Evolutionary conservation across 805 yeast genomes (phyloP), one percentile per base, ranked within the genome.

Genomic region (Yueomyces sinensis): DNA sequence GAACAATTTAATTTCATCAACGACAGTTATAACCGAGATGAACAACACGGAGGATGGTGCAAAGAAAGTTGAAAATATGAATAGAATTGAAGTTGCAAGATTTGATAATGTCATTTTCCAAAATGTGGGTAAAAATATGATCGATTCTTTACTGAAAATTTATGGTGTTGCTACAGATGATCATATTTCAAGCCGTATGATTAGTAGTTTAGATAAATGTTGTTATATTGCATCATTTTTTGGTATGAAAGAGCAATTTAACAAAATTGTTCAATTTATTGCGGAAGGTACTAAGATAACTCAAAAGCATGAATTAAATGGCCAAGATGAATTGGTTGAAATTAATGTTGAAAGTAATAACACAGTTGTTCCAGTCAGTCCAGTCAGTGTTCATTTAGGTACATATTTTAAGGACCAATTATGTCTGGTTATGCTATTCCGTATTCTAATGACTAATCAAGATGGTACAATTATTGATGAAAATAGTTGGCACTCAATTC

Each of bases 101-200:
- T 81, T 81, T 47, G 94, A 89, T 52, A 71, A 66, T 40, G 73
- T 71, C 11, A 63, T 89, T 19, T 87, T 89, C 52, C 72, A 68
- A 33, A 62, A 69, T 7, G 61, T 72, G 5, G 80, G 81, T 46
- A 65, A 68, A 28, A 70, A 70, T n/a, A 62, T 91, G 11, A 68
- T 82, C 4, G 70, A 76, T 9, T 76, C 94, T 0, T 59, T 87
- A 29, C 67, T 86, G 33, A 70, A 68, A 34, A 83, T 91, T 29
- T 89, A 83, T 57, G 76, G 79, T 20, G 82, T 82, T 33, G 95
- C 97, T 0, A 63, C 82, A 0, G 97, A 91, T 52, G 96, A 89
- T 54, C 82, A 83, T 32, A 74, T 91, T 9, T 78, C 86, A 32
- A 76, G 91, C 0, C 70, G 89, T 37, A 81, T 91, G 63, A 77